Base-by-base conservation (phyloP, 2,329 filamentous ascomycete species). In the Aspergillus sp. region DNA sequence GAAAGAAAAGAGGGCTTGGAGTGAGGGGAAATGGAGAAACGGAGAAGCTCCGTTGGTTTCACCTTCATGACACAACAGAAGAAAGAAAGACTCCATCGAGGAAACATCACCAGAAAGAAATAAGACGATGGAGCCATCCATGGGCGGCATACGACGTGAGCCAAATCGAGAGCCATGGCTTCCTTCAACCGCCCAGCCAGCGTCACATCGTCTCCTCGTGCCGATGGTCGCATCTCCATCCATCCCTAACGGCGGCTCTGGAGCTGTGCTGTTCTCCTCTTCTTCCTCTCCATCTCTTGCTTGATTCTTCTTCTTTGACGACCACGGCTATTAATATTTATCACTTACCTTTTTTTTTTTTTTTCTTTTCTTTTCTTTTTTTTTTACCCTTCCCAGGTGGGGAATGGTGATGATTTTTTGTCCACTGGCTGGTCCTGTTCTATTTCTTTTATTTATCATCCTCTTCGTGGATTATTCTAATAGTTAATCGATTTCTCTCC, bases 201-300 rank as follows among this genome's bases (percentile, higher is more conserved):
- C 58, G 62, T 65, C 60, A 53, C 59, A 65, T 65, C 57, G 60
- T 48, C 55, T 61, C 53, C 55, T 61, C 53, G 47, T 56, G 56
- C 51, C 56, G 54, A 51, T 50, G 61, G 61, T 64, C 60, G 56
- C 60, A 64, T 62, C 50, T 19, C 19, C 19, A 19, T 54, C 45
- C 45, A 39, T 50, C 45, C n/a, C 42, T 37, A 52, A 42, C 45
- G 13, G 7, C 27, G 43, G 44, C 41, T 42, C 42, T 40, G 40
- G 36, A 34, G 39, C 40, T 37, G 29, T 40, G 36, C 12, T 33
- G n/a, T 43, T 32, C 40, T 38, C 31, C 11, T 40, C 38, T 9
- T 42, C 33, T 29, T 34, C 28, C 39, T 44, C 30, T 35, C 34
- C 37, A 5, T 42, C 33, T 33, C 13, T 19, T 42, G 37, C 29